A percentile compares a stretch with the other conserved stretches of the same genome.
Conservation (phyloP, 345 rosid species). For the Syzygium oleosum region DNA sequence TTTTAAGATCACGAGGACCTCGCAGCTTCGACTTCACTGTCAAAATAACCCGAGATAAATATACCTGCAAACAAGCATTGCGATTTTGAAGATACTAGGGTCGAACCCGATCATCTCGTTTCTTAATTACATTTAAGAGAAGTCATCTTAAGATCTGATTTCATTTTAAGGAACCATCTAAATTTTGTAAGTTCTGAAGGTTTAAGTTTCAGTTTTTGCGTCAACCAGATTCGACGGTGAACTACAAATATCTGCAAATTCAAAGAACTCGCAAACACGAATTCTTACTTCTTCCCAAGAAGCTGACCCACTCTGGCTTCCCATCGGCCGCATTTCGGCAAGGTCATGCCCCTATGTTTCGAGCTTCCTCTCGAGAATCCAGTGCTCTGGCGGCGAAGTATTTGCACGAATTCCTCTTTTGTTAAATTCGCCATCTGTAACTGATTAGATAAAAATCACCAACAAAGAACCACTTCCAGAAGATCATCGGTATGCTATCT, state of each 20-base stretch:
- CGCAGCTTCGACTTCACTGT: conserved; percentile 26
- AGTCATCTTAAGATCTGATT: background rate
- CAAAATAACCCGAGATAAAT: background rate
- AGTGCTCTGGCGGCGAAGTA: conserved; percentile 55
- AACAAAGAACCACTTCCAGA: background rate
- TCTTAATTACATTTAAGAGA: background rate
- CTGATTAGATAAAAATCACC: background rate
- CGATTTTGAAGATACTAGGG: background rate
- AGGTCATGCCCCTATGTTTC: conserved; percentile 43
- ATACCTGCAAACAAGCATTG: background rate
- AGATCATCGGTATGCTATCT: background rate
- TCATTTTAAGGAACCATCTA: background rate
- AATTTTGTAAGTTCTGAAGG: background rate
- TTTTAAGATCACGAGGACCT: conserved; percentile 23
- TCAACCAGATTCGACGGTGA: background rate
- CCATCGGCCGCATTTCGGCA: conserved; percentile 57
- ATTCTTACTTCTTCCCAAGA: conserved; percentile 51
- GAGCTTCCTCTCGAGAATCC: conserved; percentile 61
- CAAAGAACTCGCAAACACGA: background rate
- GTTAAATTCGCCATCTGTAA: conserved; percentile 33
- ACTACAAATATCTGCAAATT: background rate
- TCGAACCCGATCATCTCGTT: background rate
- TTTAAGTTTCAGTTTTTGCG: background rate
- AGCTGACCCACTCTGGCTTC: conserved; percentile 57
- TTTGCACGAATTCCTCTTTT: conserved; percentile 58